These are phyloP conservation scores for Backusella liffmaniae DNA, from an alignment of 192 early-diverging fungal genomes.

Conservation along the genomic window DNA sequence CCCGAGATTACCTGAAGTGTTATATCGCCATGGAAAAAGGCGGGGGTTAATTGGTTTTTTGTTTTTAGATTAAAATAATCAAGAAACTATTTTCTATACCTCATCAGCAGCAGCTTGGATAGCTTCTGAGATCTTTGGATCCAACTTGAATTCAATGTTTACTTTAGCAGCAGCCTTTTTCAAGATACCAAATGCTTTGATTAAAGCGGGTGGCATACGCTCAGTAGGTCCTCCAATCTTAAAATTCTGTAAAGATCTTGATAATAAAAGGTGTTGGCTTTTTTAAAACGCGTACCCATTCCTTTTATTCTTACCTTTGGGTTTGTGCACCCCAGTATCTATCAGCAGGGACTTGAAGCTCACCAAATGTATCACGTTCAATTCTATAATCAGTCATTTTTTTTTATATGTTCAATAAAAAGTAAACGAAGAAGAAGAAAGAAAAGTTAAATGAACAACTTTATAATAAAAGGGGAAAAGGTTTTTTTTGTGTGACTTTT, in stretches of 20 bases:
- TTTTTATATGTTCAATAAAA: background rate
- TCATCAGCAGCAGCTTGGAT: conserved; percentile 91
- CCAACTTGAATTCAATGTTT: conserved; percentile 85
- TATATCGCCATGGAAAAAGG: conserved; percentile 7
- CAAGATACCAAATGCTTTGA: conserved; percentile 89
- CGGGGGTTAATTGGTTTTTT: background rate
- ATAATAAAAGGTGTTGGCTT: background rate
- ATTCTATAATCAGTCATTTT: conserved; percentile 33
- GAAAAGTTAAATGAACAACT: conserved; percentile 1
- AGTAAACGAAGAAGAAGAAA: conserved; percentile 9
- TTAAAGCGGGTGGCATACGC: conserved; percentile 91
- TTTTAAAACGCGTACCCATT: background rate
- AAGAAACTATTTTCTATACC: conserved; percentile 25
- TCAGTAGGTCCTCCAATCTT: conserved; percentile 90
- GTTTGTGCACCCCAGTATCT: conserved; percentile 97
- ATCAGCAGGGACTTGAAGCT: conserved; percentile 89
- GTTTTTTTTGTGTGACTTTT: conserved; percentile 9
- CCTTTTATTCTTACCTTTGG: conserved; percentile 60
- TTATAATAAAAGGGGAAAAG: background rate
- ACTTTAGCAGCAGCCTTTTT: conserved; percentile 93
- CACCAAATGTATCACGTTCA: conserved; percentile 90
- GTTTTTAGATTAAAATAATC: background rate
- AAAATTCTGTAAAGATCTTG: conserved; percentile 89
- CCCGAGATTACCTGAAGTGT: conserved; percentile 75
- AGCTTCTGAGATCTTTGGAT: conserved; percentile 76